Conservation (phyloP, 2,329 filamentous ascomycete genomes). For the Trichoderma asperellum region DNA sequence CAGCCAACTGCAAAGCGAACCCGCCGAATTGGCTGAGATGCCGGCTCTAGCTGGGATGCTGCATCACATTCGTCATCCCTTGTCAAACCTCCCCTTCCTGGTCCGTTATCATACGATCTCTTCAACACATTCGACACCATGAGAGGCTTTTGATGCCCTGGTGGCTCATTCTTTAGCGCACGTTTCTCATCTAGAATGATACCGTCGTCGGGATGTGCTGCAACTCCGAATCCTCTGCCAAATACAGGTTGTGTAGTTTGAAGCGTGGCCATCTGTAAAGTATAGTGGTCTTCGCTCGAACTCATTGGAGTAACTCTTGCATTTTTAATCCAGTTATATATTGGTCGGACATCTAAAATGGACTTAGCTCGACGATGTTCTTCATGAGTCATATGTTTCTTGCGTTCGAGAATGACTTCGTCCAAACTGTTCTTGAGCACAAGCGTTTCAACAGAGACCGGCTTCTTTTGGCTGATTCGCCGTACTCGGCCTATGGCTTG, state of each 20-base stretch:
- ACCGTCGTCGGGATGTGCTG: slow-evolving; percentile 52
- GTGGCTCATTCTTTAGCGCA: neutral
- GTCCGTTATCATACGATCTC: slow-evolving; percentile 32
- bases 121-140: slow-evolving; percentile 34
- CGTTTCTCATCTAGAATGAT: slow-evolving; percentile 41
- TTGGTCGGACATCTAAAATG: slow-evolving; percentile 60
- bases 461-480: slow-evolving; percentile 79
- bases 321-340: slow-evolving; percentile 64
- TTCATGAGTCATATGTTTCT: slow-evolving; percentile 73
- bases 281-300: slow-evolving; percentile 38
- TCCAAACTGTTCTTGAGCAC: slow-evolving; percentile 81
- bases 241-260: slow-evolving; percentile 54
- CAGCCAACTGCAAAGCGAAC: slow-evolving; percentile 39
- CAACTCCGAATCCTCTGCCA: slow-evolving; percentile 51
- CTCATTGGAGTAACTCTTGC: slow-evolving; percentile 49
- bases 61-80: neutral
- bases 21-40: slow-evolving; percentile 39
- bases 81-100: slow-evolving; percentile 27
- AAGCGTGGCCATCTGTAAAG: slow-evolving; percentile 55
- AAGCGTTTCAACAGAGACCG: slow-evolving; percentile 83
- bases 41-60: slow-evolving; percentile 27
- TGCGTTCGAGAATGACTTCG: slow-evolving; percentile 76
- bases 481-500: slow-evolving; percentile 91
- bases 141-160: neutral
- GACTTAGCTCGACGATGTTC: slow-evolving; percentile 61